phyloP scores from a whole-genome alignment of 1,139 yeast genomes.

The Suhomyces wounanorum region DNA sequence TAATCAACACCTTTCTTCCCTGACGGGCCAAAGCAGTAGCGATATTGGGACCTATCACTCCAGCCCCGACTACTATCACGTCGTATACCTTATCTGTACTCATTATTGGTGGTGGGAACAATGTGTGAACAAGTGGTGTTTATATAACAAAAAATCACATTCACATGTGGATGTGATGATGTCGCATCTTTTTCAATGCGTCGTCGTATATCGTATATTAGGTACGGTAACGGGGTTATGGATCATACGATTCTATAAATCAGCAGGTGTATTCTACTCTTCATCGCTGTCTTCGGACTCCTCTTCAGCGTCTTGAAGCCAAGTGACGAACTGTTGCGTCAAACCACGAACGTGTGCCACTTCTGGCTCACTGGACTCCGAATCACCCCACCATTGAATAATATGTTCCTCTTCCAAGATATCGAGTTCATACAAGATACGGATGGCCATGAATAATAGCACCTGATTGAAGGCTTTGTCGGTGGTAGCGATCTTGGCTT shows the following conservation, averaged over 20 bases:
- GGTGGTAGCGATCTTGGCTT: conserved; percentile 43
- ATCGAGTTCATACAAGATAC: conserved; percentile 75
- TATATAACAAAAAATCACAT: conserved; percentile 5
- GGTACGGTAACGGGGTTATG: neutral
- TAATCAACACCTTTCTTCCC: conserved; percentile 73
- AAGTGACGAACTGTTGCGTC: conserved; percentile 74
- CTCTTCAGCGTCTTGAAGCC: conserved; percentile 89
- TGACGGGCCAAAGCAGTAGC: conserved; percentile 90
- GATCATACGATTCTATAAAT: conserved; percentile 13
- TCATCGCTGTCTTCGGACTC: conserved; percentile 51
- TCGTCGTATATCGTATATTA: conserved; percentile 12
- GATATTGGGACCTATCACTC: conserved; percentile 91
- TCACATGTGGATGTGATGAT: conserved; percentile 2
- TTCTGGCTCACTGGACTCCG: conserved; percentile 42
- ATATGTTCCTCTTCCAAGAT: conserved; percentile 80
- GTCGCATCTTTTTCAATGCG: conserved; percentile 7
- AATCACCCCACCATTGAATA: conserved; percentile 74
- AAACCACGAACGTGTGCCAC: conserved; percentile 53
- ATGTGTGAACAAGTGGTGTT: neutral
- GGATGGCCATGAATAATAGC: conserved; percentile 63
- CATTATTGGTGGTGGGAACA: neutral
- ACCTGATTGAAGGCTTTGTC: conserved; percentile 44
- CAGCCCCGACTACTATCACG: conserved; percentile 85
- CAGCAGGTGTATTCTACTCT: conserved; percentile 2
- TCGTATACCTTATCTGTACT: conserved; percentile 39